Percentiles rank a stretch among this genome's conserved stretches.
Conservation (phyloP, 441 rosid genomes). For the Populus hybrid region DNA sequence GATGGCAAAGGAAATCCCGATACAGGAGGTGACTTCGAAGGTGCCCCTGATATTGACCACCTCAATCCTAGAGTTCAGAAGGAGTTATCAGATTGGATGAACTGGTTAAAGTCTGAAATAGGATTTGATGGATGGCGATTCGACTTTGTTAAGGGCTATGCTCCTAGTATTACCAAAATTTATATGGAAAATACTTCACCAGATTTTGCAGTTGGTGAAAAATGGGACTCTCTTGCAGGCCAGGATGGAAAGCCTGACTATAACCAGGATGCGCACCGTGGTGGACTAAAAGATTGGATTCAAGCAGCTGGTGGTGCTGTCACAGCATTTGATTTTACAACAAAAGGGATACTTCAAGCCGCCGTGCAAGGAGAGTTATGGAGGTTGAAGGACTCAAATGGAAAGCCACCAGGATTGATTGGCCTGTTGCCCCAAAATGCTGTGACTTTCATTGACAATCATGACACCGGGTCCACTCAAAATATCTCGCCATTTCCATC, state of each 20-base stretch:
- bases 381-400: slow-evolving; percentile 65
- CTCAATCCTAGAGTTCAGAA: slow-evolving; percentile 58
- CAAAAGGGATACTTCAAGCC: slow-evolving; percentile 72
- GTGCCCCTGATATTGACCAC: slow-evolving; percentile 85
- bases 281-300: slow-evolving; percentile 53
- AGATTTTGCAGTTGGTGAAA: slow-evolving; percentile 76
- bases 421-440: slow-evolving; percentile 67
- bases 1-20: slow-evolving; percentile 70
- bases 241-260: slow-evolving; percentile 41
- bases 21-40: slow-evolving; percentile 39
- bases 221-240: slow-evolving; percentile 60
- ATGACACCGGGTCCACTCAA: slow-evolving; percentile 80
- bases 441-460: slow-evolving; percentile 80
- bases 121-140: slow-evolving; percentile 83
- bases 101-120: slow-evolving; percentile 67
- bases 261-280: slow-evolving; percentile 57
- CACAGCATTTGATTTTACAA: slow-evolving; percentile 77
- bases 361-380: slow-evolving; percentile 72
- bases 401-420: slow-evolving; percentile 75
- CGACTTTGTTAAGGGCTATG: slow-evolving; percentile 68
- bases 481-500: slow-evolving; percentile 67
- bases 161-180: slow-evolving; percentile 49
- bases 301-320: slow-evolving; percentile 53
- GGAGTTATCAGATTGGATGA: slow-evolving; percentile 84
- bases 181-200: slow-evolving; percentile 53